A percentile compares a stretch with the other conserved stretches of the same genome.
Evolutionary conservation across 441 rosid genomes (phyloP).

Genomic region (Kokia cookei): DNA sequence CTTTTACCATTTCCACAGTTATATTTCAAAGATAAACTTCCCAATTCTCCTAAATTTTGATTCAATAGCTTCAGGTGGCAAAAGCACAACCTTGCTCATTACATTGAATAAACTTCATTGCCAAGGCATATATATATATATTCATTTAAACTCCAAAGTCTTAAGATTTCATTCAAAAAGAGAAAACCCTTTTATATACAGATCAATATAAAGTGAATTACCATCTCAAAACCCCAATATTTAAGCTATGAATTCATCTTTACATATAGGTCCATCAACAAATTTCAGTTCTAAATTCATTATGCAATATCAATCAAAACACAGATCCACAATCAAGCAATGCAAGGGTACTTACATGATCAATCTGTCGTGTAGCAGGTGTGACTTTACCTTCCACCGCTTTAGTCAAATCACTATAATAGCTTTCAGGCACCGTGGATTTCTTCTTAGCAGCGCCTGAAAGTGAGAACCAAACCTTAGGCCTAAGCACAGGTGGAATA

Average conservation of each 20-base stretch:
- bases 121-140: background rate
- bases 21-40: background rate
- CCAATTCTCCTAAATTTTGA: background rate
- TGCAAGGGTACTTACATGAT: conserved; percentile 4
- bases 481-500: conserved; percentile 87
- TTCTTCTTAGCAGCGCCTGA: conserved; percentile 99
- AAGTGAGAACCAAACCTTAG: conserved; percentile 94
- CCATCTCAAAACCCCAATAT: background rate
- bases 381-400: conserved; percentile 95
- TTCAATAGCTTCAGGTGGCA: background rate
- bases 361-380: conserved; percentile 64
- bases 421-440: conserved; percentile 92
- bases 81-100: background rate
- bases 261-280: background rate
- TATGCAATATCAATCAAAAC: background rate
- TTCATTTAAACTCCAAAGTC: background rate
- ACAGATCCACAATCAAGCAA: conserved; percentile 1
- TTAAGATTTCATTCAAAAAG: background rate
- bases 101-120: background rate
- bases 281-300: background rate
- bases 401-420: conserved; percentile 71
- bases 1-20: background rate
- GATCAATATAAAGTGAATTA: background rate
- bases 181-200: background rate
- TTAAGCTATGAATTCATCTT: background rate